These are phyloP conservation scores for Dendrocalamus sinicus DNA, from an alignment of 176 grass and related monocot genomes.

Conservation along the genomic window DNA sequence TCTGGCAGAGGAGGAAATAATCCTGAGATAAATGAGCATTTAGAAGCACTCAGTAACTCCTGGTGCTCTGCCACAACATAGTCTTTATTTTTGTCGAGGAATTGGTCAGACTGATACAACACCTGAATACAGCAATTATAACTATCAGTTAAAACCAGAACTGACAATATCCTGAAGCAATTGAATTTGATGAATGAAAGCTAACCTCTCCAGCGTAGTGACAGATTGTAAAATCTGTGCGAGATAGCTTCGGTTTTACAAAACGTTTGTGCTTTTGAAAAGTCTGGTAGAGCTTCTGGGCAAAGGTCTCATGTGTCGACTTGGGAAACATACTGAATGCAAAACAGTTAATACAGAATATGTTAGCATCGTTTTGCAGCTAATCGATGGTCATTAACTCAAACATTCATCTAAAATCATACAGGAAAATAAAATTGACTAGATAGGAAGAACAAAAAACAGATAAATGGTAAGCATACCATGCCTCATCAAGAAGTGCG, in stretches of 20 bases:
- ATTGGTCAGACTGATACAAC: slow-evolving; percentile 91
- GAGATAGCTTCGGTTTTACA: slow-evolving; percentile 91
- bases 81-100: slow-evolving; percentile 99
- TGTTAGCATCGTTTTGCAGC: slow-evolving; percentile 40
- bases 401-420: slow-evolving; percentile 10
- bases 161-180: slow-evolving; percentile 5
- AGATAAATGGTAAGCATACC: slow-evolving; percentile 58
- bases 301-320: slow-evolving; percentile 96
- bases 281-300: slow-evolving; percentile 98
- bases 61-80: slow-evolving; percentile 98
- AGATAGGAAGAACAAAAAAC: slow-evolving; percentile 32
- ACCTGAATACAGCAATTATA: slow-evolving; percentile 55
- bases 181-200: slow-evolving; percentile 29
- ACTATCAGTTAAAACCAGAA: slow-evolving; percentile 31
- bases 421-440: slow-evolving; percentile 34
- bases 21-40: slow-evolving; percentile 88
- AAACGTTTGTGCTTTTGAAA: slow-evolving; percentile 90
- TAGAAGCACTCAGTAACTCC: slow-evolving; percentile 86
- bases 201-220: slow-evolving; percentile 97
- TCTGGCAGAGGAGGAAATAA: slow-evolving; percentile 84
- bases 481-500: slow-evolving; percentile 99
- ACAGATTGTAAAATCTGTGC: slow-evolving; percentile 89
- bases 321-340: slow-evolving; percentile 92
- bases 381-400: slow-evolving; percentile 26
- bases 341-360: slow-evolving; percentile 30